Evolutionary conservation across 148 eudicot species (phyloP).

Genomic region (Selenicereus undatus): DNA sequence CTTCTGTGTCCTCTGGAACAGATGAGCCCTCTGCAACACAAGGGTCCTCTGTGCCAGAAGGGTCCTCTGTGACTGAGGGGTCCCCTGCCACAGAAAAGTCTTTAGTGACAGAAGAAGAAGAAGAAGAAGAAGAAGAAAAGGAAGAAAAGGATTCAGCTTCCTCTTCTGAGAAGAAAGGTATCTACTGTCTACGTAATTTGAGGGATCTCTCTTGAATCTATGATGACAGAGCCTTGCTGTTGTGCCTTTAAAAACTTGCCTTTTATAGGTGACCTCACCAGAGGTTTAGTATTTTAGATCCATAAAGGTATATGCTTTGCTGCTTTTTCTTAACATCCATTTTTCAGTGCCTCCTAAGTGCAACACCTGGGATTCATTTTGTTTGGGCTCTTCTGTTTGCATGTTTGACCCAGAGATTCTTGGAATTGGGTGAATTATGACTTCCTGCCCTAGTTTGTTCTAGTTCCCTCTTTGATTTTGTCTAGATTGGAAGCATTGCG

Average conservation of each 20-base stretch:
- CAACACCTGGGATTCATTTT: too few species aligned
- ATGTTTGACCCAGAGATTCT: neutral
- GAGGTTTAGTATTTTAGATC: neutral
- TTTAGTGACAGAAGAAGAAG: constrained; percentile 7
- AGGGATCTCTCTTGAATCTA: neutral
- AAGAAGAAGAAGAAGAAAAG: constrained; percentile 21
- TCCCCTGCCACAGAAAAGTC: neutral
- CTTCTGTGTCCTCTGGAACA: constrained; percentile 6
- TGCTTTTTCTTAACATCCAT: neutral
- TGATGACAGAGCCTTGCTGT: neutral
- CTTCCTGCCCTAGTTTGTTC: neutral
- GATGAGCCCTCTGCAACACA: neutral
- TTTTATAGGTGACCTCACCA: neutral
- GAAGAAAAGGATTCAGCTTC: constrained; percentile 15
- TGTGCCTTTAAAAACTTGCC: neutral
- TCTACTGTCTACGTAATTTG: neutral
- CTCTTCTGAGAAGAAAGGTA: constrained; percentile 36
- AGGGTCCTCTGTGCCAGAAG: neutral
- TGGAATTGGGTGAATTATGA: neutral
- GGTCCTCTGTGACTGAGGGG: neutral
- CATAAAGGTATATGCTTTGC: neutral
- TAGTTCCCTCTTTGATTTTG: neutral
- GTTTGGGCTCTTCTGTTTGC: neutral
- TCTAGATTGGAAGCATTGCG: neutral
- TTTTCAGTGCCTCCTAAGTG: neutral